Evolutionary conservation across 192 early-diverging fungal species (phyloP).

Genomic region (Coemansia sp.): DNA sequence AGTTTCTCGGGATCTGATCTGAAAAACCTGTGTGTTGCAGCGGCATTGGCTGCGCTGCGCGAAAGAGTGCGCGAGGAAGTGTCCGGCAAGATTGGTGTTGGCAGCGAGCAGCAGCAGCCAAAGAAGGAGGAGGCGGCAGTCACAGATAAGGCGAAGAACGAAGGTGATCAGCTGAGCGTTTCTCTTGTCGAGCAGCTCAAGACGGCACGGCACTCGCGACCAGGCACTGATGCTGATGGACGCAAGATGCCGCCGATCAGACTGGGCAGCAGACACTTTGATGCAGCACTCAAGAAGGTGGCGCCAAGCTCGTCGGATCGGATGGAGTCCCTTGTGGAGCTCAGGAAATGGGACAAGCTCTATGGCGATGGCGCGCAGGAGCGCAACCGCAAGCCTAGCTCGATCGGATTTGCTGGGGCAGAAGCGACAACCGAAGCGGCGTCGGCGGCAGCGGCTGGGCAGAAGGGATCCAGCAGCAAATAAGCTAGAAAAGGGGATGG

Average conservation of each 20-base stretch:
- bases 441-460: background rate
- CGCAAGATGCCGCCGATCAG: constrained; percentile 13
- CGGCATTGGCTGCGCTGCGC: constrained; percentile 68
- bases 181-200: constrained; percentile 48
- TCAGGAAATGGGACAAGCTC: constrained; percentile 86
- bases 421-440: background rate
- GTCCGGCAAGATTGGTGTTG: background rate
- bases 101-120: background rate
- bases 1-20: constrained; percentile 92
- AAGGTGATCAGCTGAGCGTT: constrained; percentile 25
- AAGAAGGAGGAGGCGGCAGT: background rate
- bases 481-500: background rate
- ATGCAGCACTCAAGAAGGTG: constrained; percentile 78
- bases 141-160: constrained; percentile 1
- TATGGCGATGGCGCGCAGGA: constrained; percentile 79
- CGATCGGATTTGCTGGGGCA: constrained; percentile 41
- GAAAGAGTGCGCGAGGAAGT: constrained; percentile 60
- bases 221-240: constrained; percentile 13
- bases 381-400: constrained; percentile 33
- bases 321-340: constrained; percentile 83
- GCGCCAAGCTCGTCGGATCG: constrained; percentile 87
- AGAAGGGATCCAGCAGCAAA: background rate
- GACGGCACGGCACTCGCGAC: constrained; percentile 15
- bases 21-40: constrained; percentile 91
- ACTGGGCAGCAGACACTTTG: constrained; percentile 67